phyloP scores from a whole-genome alignment of 1,284 basidiomycete genomes.

The Salmacisia buchloeana region DNA sequence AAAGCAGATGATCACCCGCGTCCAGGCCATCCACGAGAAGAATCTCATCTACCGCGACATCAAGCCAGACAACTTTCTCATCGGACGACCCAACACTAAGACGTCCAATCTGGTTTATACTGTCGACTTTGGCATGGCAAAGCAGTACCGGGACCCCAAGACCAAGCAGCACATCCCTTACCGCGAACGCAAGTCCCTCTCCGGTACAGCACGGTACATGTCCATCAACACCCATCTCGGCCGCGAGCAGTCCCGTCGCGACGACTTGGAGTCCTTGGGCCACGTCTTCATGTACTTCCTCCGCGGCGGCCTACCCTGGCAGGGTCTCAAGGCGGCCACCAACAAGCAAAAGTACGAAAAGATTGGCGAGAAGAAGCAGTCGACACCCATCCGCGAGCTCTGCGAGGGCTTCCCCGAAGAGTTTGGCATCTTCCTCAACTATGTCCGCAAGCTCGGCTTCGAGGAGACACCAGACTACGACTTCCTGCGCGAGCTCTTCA shows the following conservation, averaged over 20 bases:
- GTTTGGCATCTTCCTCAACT: conserved; percentile 54
- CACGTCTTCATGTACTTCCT: conserved; percentile 99
- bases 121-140: conserved; percentile 11
- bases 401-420: conserved; percentile 97
- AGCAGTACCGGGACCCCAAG: conserved; percentile 9
- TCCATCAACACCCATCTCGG: conserved; percentile 21
- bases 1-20: conserved; percentile 11
- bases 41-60: conserved; percentile 11
- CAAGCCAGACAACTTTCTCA: conserved; percentile 12
- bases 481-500: conserved; percentile 16
- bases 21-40: conserved; percentile 10
- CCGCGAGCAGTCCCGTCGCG: conserved; percentile 80
- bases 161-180: conserved; percentile 15
- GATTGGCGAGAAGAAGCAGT: conserved; percentile 99
- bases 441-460: conserved; percentile 16
- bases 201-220: conserved; percentile 19
- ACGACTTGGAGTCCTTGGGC: conserved; percentile 90
- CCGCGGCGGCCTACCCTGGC: conserved; percentile 91
- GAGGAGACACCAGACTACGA: conserved; percentile 18
- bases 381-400: conserved; percentile 87
- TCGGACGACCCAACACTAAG: conserved; percentile 8
- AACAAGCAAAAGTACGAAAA: conserved; percentile 95
- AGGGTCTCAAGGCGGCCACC: conserved; percentile 93
- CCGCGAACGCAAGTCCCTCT: conserved; percentile 14
- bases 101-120: conserved; percentile 5